Conservation (phyloP, 2,329 filamentous ascomycete species). For the Tolypocladium pustulatum region DNA sequence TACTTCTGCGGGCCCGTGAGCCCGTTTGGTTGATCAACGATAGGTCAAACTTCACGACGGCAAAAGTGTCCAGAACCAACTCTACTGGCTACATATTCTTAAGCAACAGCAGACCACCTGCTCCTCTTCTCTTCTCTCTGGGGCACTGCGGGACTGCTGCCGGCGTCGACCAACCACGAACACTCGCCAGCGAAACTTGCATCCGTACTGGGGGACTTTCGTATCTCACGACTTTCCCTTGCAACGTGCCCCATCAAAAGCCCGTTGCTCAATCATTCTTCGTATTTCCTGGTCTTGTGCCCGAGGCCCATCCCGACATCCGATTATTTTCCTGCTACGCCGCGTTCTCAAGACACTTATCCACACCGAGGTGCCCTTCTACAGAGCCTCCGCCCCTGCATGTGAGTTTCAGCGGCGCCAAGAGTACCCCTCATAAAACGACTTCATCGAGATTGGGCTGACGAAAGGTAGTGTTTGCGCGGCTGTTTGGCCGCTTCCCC, state of each 20-base stretch:
- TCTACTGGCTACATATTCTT: background rate
- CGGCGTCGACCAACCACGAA: background rate
- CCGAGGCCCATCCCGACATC: background rate
- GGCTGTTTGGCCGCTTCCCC: background rate
- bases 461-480: background rate
- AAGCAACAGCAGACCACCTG: background rate
- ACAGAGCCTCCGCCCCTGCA: background rate
- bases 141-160: background rate
- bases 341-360: background rate
- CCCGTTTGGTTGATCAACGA: background rate
- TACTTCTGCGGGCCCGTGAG: background rate
- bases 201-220: background rate
- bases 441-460: background rate
- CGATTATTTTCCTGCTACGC: background rate
- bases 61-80: background rate
- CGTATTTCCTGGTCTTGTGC: background rate
- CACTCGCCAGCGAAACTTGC: background rate
- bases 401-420: background rate
- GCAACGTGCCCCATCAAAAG: background rate
- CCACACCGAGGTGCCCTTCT: background rate
- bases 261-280: background rate
- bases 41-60: background rate
- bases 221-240: background rate
- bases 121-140: background rate
- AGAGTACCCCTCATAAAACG: background rate